Percentiles rank a stretch among this genome's conserved stretches.
These are phyloP conservation scores for Xylariaceae sp. DNA, from an alignment of 2,329 filamentous ascomycete genomes.

Conservation along the genomic window DNA sequence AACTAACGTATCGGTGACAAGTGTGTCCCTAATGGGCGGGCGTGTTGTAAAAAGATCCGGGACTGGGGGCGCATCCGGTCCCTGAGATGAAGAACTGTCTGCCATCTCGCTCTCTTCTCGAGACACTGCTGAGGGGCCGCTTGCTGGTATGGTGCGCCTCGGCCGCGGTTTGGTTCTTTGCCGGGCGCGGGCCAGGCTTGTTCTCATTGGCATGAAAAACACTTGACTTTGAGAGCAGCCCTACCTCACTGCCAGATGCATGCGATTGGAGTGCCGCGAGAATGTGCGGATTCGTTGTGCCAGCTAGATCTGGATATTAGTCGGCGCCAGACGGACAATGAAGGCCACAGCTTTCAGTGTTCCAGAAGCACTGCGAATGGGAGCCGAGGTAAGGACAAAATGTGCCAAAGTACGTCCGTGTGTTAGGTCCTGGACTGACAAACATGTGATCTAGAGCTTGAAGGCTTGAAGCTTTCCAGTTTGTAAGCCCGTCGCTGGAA, in stretches of 20 bases:
- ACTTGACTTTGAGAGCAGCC: slow-evolving; percentile 1
- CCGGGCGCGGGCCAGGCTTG: slow-evolving; percentile 32
- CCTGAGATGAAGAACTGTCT: slow-evolving; percentile 9
- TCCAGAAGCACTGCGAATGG: background rate
- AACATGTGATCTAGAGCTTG: background rate
- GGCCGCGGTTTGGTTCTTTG: slow-evolving; percentile 24
- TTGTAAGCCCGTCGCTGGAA: background rate
- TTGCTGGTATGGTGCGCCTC: slow-evolving; percentile 20
- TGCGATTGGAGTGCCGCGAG: slow-evolving; percentile 12
- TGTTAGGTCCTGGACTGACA: background rate
- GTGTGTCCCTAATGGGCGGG: slow-evolving; percentile 61
- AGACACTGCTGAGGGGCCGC: background rate
- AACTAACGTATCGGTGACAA: slow-evolving; percentile 64
- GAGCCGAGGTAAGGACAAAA: background rate
- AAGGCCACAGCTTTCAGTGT: background rate
- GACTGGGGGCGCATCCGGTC: slow-evolving; percentile 33
- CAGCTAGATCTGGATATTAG: background rate
- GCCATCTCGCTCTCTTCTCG: slow-evolving; percentile 9
- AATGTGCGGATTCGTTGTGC: background rate
- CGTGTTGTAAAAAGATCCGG: slow-evolving; percentile 54
- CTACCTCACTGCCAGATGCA: slow-evolving; percentile 13
- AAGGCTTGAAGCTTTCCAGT: background rate
- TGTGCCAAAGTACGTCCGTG: background rate
- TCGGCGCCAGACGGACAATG: background rate
- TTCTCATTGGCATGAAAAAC: slow-evolving; percentile 33